phyloP scores from a whole-genome alignment of 2,329 filamentous ascomycete species.

The Aspergillus sp. region DNA sequence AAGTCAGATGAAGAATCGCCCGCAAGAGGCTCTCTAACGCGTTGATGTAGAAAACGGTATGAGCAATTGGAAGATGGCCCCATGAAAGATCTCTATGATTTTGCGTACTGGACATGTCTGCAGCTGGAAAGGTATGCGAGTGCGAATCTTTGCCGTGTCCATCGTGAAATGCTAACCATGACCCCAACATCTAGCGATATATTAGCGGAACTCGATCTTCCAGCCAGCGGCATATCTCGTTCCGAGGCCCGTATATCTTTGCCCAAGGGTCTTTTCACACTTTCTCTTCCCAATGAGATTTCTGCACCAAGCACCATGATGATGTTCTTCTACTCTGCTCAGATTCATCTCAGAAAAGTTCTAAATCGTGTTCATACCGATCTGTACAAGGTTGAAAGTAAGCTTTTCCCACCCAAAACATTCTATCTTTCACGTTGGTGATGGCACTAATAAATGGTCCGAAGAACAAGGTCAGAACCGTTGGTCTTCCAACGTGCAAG shows the following conservation, averaged over 20 bases:
- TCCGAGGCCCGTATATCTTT: constrained; percentile 50
- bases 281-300: constrained; percentile 32
- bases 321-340: constrained; percentile 61
- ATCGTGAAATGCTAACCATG: not conserved
- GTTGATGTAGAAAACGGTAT: constrained; percentile 32
- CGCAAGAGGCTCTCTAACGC: constrained; percentile 4
- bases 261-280: constrained; percentile 37
- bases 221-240: constrained; percentile 59
- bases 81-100: constrained; percentile 62
- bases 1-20: constrained; percentile 13
- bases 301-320: constrained; percentile 40
- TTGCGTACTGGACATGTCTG: constrained; percentile 90
- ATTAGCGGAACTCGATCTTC: constrained; percentile 76
- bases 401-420: constrained; percentile 6
- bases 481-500: constrained; percentile 41
- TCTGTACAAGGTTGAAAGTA: constrained; percentile 49
- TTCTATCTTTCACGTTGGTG: not conserved
- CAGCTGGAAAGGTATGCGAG: constrained; percentile 82
- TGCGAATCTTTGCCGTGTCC: constrained; percentile 13
- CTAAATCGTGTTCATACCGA: constrained; percentile 57
- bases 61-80: constrained; percentile 28
- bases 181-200: constrained; percentile 64
- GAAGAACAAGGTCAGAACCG: constrained; percentile 31
- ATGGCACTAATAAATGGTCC: constrained; percentile 1
- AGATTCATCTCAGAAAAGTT: constrained; percentile 59